phyloP scores from a whole-genome alignment of 352 stramenopile genomes.

The Phytophthora citricola region DNA sequence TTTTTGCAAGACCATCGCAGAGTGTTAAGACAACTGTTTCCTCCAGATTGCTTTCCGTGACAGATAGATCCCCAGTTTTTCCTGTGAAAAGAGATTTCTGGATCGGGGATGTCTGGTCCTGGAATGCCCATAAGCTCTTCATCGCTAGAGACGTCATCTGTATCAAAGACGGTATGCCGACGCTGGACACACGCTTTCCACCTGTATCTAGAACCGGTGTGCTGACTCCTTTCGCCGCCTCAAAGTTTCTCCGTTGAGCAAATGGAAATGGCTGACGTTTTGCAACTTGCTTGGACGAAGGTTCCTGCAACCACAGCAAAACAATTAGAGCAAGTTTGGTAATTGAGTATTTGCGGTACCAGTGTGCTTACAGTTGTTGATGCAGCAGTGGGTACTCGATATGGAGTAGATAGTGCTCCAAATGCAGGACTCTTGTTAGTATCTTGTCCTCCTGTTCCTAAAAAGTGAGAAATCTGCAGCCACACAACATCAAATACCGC shows the following conservation, averaged over 20 bases:
- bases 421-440: conserved; percentile 18
- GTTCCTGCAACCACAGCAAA: conserved; percentile 15
- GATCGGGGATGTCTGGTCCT: conserved; percentile 42
- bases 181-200: conserved; percentile 8
- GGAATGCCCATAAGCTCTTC: conserved; percentile 64
- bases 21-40: conserved; percentile 46
- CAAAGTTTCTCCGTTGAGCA: conserved; percentile 20
- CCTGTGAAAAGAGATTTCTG: conserved; percentile 69
- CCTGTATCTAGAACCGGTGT: conserved; percentile 31
- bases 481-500: background rate
- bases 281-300: conserved; percentile 33
- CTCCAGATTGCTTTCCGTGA: conserved; percentile 56
- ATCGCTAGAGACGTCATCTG: conserved; percentile 53
- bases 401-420: conserved; percentile 30
- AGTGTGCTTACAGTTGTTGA: conserved; percentile 26
- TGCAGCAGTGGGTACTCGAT: conserved; percentile 6
- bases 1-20: conserved; percentile 47
- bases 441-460: conserved; percentile 24
- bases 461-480: conserved; percentile 30
- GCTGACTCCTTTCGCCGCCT: conserved; percentile 20
- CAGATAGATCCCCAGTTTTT: conserved; percentile 72
- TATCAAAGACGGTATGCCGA: conserved; percentile 19
- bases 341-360: background rate
- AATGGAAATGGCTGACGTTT: conserved; percentile 33
- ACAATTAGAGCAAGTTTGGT: background rate